A percentile compares a stretch with the other conserved stretches of the same genome.
These are phyloP conservation scores for Talaromyces marneffei DNA, from an alignment of 2,329 filamentous ascomycete species.

Conservation along the genomic window DNA sequence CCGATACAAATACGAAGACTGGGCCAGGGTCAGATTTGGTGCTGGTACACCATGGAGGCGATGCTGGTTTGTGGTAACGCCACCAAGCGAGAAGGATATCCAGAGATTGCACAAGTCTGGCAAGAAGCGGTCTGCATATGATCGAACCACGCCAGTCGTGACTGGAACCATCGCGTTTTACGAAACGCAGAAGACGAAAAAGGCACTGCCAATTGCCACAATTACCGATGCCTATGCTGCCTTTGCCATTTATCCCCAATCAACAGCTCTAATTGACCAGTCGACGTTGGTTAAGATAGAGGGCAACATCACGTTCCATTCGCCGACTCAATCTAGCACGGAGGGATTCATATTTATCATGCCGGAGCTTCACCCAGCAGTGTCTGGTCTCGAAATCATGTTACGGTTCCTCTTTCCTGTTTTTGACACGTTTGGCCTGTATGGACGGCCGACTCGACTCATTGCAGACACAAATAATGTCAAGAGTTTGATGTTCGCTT, in stretches of 20 bases:
- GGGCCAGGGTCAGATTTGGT: slow-evolving; percentile 91
- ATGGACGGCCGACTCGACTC: slow-evolving; percentile 79
- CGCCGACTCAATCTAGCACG: slow-evolving; percentile 65
- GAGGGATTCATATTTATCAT: slow-evolving; percentile 98
- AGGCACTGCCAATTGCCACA: slow-evolving; percentile 80
- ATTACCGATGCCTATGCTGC: slow-evolving; percentile 86
- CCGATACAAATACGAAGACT: slow-evolving; percentile 74
- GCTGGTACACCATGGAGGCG: slow-evolving; percentile 93
- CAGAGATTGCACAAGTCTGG: slow-evolving; percentile 75
- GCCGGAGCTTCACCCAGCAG: slow-evolving; percentile 87
- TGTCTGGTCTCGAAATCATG: slow-evolving; percentile 93
- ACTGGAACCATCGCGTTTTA: slow-evolving; percentile 95
- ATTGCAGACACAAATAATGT: slow-evolving; percentile 82
- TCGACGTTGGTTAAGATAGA: slow-evolving; percentile 93
- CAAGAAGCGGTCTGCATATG: slow-evolving; percentile 78
- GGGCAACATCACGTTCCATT: slow-evolving; percentile 81
- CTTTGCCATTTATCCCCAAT: slow-evolving; percentile 93
- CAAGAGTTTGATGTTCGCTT: slow-evolving; percentile 94
- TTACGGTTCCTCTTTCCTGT: slow-evolving; percentile 87
- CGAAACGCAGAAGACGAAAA: slow-evolving; percentile 89
- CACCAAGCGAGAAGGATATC: slow-evolving; percentile 88
- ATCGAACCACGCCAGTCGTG: slow-evolving; percentile 62
- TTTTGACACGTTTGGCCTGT: slow-evolving; percentile 86
- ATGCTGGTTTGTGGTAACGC: slow-evolving; percentile 92
- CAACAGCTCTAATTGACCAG: slow-evolving; percentile 86